Evolutionary conservation across 2,329 filamentous ascomycete genomes (phyloP), one percentile per base, ranked within the genome.

Genomic region (Dactylellina leptospora): DNA sequence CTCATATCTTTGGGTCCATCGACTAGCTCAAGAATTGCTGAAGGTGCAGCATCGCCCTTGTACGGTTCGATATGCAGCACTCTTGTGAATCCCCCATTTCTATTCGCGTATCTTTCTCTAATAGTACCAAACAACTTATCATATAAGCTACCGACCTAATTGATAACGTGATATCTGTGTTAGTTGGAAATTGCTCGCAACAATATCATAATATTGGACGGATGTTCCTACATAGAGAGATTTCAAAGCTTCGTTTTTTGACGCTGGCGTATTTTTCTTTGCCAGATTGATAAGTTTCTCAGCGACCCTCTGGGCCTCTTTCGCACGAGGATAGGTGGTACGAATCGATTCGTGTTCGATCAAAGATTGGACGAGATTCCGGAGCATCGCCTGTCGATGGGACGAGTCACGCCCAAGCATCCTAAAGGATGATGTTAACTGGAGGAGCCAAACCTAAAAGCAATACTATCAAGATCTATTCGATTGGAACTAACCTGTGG

Each of bases 271-370:
- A 80, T 97, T 92, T 82, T 88, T 90, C 85, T 97, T 99, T 18
- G 91, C 93, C 77, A 96, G 81, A 3, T 93, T 97, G 78, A 99
- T 93, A 76, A 97, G 84, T 83, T 96, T 96, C 79, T 99, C 95
- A 5, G 93, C 95, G 76, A 97, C 81, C 44, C 91, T 86, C 82
- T 99, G 95, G 18, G 95, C 91, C 83, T 99, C 95, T 82, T 97
- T 99, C 50, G 95, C 95, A 82, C 97, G 97, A 80, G 90, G 88
- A 85, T 90, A 97, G 82, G 95, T 96, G 54, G 95, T 99, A 75
- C 89, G 88, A 82, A 99, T 96, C 74, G 91, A 88, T 83, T 99
- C 95, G 81, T 96, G 88, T 81, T 91, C 86, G 82, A 99, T 90
- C 76, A 99, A 90, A 60, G 93, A 95, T 76, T 93, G 96, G 80